These are phyloP conservation scores for Blepharisma undulans DNA, from an alignment of 169 alveolate genomes.

Conservation along the genomic window DNA sequence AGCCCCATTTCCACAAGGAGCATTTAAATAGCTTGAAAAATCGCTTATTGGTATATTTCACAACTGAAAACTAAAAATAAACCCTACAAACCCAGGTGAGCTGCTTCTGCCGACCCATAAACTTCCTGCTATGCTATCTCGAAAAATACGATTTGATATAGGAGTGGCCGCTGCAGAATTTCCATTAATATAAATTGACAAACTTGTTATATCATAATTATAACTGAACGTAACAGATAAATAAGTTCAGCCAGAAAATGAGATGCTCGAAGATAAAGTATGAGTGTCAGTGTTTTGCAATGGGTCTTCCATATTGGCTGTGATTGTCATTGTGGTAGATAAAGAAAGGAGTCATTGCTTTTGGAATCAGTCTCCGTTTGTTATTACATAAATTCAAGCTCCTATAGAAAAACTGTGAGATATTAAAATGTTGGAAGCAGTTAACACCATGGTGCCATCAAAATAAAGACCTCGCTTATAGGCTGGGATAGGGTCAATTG, in stretches of 20 bases:
- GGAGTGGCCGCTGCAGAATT: neutral
- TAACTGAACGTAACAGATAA: neutral
- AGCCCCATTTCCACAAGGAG: neutral
- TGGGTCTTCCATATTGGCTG: neutral
- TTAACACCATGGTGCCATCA: neutral
- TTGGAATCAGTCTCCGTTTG: neutral
- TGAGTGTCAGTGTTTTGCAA: neutral
- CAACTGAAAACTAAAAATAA: neutral
- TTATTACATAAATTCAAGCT: neutral
- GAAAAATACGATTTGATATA: neutral
- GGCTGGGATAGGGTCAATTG: constrained; percentile 13
- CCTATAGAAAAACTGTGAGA: neutral
- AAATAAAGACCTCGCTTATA: neutral
- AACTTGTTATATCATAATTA: neutral
- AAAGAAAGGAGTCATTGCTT: neutral
- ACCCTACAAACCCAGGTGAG: neutral
- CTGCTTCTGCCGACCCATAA: neutral
- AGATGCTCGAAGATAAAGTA: neutral
- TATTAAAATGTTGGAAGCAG: neutral
- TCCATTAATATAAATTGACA: neutral
- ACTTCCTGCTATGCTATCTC: neutral
- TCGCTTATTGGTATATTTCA: neutral
- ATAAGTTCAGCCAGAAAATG: neutral
- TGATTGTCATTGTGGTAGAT: neutral
- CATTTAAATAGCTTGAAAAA: neutral